phyloP scores from a whole-genome alignment of 306 rosid species.

The Cicer arietinum region DNA sequence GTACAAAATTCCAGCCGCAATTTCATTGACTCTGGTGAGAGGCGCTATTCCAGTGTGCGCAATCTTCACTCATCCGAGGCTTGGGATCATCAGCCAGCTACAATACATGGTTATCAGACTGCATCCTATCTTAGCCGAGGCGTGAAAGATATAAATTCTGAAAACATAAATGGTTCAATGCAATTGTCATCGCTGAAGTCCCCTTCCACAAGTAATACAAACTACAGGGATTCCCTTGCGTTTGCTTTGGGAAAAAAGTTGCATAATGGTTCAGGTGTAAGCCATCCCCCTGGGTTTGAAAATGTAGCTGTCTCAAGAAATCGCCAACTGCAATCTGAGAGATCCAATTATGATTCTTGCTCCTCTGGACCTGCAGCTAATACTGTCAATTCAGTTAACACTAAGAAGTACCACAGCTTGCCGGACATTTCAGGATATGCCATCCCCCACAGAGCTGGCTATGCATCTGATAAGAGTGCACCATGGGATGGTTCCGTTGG shows the following conservation, averaged over 20 bases:
- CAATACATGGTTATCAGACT: slow-evolving; percentile 76
- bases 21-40: slow-evolving; percentile 61
- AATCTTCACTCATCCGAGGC: slow-evolving; percentile 64
- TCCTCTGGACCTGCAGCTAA: slow-evolving; percentile 61
- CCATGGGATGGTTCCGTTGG: slow-evolving; percentile 64
- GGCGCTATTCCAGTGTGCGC: slow-evolving; percentile 73
- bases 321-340: slow-evolving; percentile 62
- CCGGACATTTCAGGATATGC: slow-evolving; percentile 72
- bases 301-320: slow-evolving; percentile 59
- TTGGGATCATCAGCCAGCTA: slow-evolving; percentile 85
- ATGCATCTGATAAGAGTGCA: slow-evolving; percentile 57
- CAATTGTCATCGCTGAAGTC: slow-evolving; percentile 57
- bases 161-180: slow-evolving; percentile 59
- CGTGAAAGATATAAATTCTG: slow-evolving; percentile 59
- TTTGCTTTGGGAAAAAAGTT: slow-evolving; percentile 67
- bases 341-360: slow-evolving; percentile 56
- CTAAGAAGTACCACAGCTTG: slow-evolving; percentile 87
- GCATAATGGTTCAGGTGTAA: slow-evolving; percentile 66
- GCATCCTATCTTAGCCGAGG: slow-evolving; percentile 62
- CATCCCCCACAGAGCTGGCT: slow-evolving; percentile 60
- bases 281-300: slow-evolving; percentile 68
- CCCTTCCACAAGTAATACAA: slow-evolving; percentile 56
- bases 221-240: slow-evolving; percentile 66
- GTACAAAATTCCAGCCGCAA: slow-evolving; percentile 55
- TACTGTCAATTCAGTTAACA: slow-evolving; percentile 56